phyloP scores from a whole-genome alignment of 352 stramenopile species.

The Saprolegnia parasitica region DNA sequence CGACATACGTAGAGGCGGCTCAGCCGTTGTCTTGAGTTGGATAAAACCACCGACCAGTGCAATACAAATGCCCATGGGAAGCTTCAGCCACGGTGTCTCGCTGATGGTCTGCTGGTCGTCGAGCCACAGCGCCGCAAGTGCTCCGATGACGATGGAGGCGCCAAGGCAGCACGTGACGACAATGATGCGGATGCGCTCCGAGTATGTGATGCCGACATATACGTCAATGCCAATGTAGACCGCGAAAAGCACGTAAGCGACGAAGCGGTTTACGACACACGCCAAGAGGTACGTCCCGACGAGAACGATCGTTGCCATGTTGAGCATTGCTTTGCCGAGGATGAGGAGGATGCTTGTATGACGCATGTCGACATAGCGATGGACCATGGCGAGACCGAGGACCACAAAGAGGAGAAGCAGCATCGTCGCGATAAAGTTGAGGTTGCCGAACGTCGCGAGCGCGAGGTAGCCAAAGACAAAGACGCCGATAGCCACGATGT shows the following conservation, averaged over 20 bases:
- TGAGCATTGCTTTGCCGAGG: constrained; percentile 8
- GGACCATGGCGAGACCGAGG: constrained; percentile 9
- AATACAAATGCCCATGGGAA: not conserved
- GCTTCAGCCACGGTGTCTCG: not conserved
- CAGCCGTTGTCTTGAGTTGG: constrained; percentile 8
- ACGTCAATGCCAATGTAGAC: constrained; percentile 23
- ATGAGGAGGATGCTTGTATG: constrained; percentile 4
- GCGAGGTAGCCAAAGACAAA: constrained; percentile 21
- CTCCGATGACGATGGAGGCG: not conserved
- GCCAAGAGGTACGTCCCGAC: not conserved
- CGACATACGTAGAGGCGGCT: not conserved
- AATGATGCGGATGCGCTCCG: constrained; percentile 18
- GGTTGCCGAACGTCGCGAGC: not conserved
- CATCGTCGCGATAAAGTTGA: constrained; percentile 17
- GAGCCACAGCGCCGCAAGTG: not conserved
- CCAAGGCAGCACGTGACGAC: constrained; percentile 13
- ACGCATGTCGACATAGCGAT: constrained; percentile 4
- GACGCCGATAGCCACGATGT: not conserved
- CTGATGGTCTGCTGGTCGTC: not conserved
- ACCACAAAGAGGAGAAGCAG: constrained; percentile 7
- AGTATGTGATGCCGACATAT: not conserved
- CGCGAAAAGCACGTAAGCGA: not conserved
- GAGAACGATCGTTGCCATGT: constrained; percentile 6
- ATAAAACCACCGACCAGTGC: constrained; percentile 2
- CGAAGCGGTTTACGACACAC: not conserved